Percentiles rank a stretch among this genome's conserved stretches.
phyloP scores from a whole-genome alignment of 768 basidiomycete genomes.

The Cystofilobasidium ferigula region DNA sequence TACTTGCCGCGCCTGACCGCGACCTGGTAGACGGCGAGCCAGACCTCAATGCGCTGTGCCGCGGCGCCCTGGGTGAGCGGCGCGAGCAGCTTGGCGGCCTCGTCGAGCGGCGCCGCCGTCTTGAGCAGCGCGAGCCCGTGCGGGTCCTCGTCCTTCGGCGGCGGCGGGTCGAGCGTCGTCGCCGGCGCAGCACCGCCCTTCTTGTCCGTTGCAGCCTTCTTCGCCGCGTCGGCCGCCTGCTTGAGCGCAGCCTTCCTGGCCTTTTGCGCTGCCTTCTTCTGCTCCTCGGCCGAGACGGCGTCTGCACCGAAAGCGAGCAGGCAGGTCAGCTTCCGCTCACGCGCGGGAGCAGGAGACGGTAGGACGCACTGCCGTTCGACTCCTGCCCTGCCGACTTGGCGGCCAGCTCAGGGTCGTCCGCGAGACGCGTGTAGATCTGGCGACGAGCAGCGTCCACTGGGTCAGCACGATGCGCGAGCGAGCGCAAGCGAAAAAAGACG shows the following conservation, averaged over 20 bases:
- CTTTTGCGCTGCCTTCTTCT: slow-evolving; percentile 76
- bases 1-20: slow-evolving; percentile 68
- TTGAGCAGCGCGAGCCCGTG: slow-evolving; percentile 62
- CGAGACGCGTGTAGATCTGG: slow-evolving; percentile 64
- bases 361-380: neutral
- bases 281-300: slow-evolving; percentile 47
- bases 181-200: slow-evolving; percentile 49
- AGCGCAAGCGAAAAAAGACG: slow-evolving; percentile 25
- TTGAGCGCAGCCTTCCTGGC: slow-evolving; percentile 52
- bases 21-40: slow-evolving; percentile 69
- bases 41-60: slow-evolving; percentile 51
- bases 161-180: slow-evolving; percentile 36
- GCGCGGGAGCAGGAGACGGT: neutral
- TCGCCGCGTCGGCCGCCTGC: slow-evolving; percentile 10
- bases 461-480: too few species aligned
- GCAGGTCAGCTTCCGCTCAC: neutral
- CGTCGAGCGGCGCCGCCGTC: slow-evolving; percentile 56
- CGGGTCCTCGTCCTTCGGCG: slow-evolving; percentile 68
- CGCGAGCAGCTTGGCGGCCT: slow-evolving; percentile 58
- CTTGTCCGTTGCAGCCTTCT: slow-evolving; percentile 46
- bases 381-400: slow-evolving; percentile 32
- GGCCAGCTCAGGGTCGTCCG: slow-evolving; percentile 55
- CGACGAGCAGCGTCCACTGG: too few species aligned
- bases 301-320: slow-evolving; percentile 25
- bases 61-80: slow-evolving; percentile 47